phyloP scores from a whole-genome alignment of 805 yeast genomes.

The Wickerhamomyces tratensis region DNA sequence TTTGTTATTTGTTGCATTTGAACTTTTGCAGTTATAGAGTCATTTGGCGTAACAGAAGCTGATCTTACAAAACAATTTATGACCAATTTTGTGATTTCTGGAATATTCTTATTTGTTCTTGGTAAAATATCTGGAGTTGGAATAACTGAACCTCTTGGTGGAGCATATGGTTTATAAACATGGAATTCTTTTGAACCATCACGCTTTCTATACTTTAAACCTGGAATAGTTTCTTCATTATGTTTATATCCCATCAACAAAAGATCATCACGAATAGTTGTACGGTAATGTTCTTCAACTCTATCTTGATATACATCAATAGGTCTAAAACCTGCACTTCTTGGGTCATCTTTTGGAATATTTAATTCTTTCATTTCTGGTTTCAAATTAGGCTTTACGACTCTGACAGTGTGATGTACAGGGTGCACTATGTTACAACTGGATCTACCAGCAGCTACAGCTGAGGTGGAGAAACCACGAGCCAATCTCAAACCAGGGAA shows the following conservation, averaged over 20 bases:
- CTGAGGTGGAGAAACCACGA: slow-evolving; percentile 16
- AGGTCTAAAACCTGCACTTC: slow-evolving; percentile 74
- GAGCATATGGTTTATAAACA: slow-evolving; percentile 66
- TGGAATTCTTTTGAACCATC: slow-evolving; percentile 84
- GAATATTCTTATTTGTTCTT: slow-evolving; percentile 60
- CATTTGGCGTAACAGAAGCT: slow-evolving; percentile 60
- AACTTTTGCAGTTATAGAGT: slow-evolving; percentile 65
- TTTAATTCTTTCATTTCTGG: slow-evolving; percentile 66
- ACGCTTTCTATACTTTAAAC: slow-evolving; percentile 76
- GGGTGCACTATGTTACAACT: slow-evolving; percentile 77
- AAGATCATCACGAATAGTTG: slow-evolving; percentile 68
- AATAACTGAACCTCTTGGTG: slow-evolving; percentile 67
- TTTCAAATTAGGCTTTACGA: slow-evolving; percentile 64
- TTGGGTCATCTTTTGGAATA: slow-evolving; percentile 60
- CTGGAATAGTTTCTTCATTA: slow-evolving; percentile 39
- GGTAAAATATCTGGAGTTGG: slow-evolving; percentile 69
- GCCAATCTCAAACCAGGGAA: neutral
- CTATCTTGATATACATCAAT: slow-evolving; percentile 70
- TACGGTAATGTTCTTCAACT: slow-evolving; percentile 62
- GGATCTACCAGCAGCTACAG: slow-evolving; percentile 28
- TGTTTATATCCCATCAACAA: slow-evolving; percentile 72
- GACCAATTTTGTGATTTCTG: slow-evolving; percentile 56
- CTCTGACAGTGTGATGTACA: slow-evolving; percentile 80
- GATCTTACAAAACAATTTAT: slow-evolving; percentile 71
- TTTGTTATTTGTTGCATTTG: slow-evolving; percentile 95